Base-by-base conservation (phyloP, 129 eudicot species). In the Silybum marianum region DNA sequence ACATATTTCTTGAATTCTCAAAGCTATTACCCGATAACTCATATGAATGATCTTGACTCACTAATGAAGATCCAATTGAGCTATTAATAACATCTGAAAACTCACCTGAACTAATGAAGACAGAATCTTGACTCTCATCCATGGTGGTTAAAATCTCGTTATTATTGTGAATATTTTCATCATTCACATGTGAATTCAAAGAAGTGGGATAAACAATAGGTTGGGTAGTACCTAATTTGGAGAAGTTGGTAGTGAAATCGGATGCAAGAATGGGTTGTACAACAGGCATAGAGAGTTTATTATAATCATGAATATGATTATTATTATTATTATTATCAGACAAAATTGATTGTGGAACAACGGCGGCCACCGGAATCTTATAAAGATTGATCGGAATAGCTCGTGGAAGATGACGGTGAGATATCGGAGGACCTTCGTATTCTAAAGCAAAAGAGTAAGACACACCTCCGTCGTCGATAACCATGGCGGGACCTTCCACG, bases 381-480 rank as follows among this genome's bases (percentile, higher is more conserved):
- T 87, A 86, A 63, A 93, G 88, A 67, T 88, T 82, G 72, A 96
- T 96, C 2, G 99, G 99, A 73, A 90, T 70, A 21, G 99, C 99
- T 74, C 90, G 84, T 0, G 99, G 99, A 76, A 96, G 92, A 36
- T 83, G 88, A 8, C 76, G 89, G 11, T 74, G 88, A 26, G 87
- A 70, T 46, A 93, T 88, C 9, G 98, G 97, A 22, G 99, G 99
- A 24, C 98, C 99, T 78, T 84, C 83, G 75, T 96, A 96, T 86
- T 96, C 99, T 77, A 84, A 21, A 24, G 99, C 98, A 71, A 92
- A 90, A 23, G 93, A 85, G 84, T 91, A 93, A 1, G 89, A 88
- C 2, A 79, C 82, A 38, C 77, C 89, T 4, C 82, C 88, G 24
- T 58, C 66, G 8, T 48, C 60, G 60, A 48, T 48, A 13, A 13